These are phyloP conservation scores for Candida neerlandica DNA, from an alignment of 1,139 yeast genomes.

Conservation along the genomic window DNA sequence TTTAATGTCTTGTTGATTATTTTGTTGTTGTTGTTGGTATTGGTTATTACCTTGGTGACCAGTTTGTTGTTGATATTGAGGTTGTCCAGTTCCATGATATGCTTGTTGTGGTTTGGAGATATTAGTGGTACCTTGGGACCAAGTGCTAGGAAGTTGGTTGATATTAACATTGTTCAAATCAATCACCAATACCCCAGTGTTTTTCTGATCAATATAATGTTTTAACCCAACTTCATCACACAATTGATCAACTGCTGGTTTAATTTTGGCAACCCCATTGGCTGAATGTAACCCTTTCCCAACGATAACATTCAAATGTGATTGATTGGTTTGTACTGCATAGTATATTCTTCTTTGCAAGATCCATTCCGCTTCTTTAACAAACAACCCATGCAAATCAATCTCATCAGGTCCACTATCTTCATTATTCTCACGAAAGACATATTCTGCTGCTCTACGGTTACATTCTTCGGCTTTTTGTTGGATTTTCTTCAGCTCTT, in stretches of 20 bases:
- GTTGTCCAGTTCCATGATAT: conserved; percentile 29
- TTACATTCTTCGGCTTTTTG: conserved; percentile 69
- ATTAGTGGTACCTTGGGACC: conserved; percentile 34
- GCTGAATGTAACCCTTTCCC: conserved; percentile 93
- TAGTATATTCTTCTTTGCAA: conserved; percentile 74
- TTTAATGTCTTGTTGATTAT: conserved; percentile 12
- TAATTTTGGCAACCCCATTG: conserved; percentile 80
- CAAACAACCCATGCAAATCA: conserved; percentile 89
- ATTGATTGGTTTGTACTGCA: conserved; percentile 62
- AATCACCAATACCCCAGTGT: conserved; percentile 79
- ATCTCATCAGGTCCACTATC: conserved; percentile 85
- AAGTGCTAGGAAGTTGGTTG: conserved; percentile 51
- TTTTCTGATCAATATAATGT: conserved; percentile 65
- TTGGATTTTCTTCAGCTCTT: conserved; percentile 61
- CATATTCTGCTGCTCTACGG: conserved; percentile 86
- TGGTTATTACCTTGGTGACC: conserved; percentile 20
- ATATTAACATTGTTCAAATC: conserved; percentile 49
- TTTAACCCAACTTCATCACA: conserved; percentile 66
- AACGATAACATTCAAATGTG: conserved; percentile 67
- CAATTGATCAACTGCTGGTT: conserved; percentile 83
- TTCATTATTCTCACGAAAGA: conserved; percentile 82
- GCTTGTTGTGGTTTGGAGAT: conserved; percentile 31
- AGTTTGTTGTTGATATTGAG: conserved; percentile 29
- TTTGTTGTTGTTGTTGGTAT: conserved; percentile 24
- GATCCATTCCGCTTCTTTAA: conserved; percentile 82